Evolutionary conservation across 2,329 filamentous ascomycete genomes (phyloP).

Genomic region (Fusarium virguliforme): DNA sequence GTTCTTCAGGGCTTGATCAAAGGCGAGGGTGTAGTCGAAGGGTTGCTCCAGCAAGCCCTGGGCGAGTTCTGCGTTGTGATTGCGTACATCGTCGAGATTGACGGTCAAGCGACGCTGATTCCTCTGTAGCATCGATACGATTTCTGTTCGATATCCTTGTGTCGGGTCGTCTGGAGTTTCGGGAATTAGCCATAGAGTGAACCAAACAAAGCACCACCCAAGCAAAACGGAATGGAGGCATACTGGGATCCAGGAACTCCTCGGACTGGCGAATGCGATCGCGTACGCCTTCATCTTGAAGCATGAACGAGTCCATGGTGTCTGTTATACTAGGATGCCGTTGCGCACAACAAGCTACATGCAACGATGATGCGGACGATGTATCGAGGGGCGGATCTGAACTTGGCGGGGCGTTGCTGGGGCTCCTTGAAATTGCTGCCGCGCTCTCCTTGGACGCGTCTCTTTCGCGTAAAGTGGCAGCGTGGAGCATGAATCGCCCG

Average conservation of each 20-base stretch:
- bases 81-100: slow-evolving; percentile 91
- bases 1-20: slow-evolving; percentile 91
- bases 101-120: slow-evolving; percentile 77
- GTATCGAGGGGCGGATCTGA: slow-evolving; percentile 35
- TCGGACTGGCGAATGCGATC: slow-evolving; percentile 89
- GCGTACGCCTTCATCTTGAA: slow-evolving; percentile 87
- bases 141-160: slow-evolving; percentile 87
- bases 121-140: slow-evolving; percentile 82
- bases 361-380: slow-evolving; percentile 25
- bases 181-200: slow-evolving; percentile 29
- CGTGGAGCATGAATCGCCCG: neutral
- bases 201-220: neutral
- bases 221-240: slow-evolving; percentile 51
- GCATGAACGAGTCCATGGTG: slow-evolving; percentile 80
- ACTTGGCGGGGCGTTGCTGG: slow-evolving; percentile 41
- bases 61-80: slow-evolving; percentile 88
- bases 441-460: slow-evolving; percentile 44
- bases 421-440: slow-evolving; percentile 37
- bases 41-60: slow-evolving; percentile 84
- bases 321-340: slow-evolving; percentile 25
- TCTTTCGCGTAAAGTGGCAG: slow-evolving; percentile 51
- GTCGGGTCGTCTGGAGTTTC: slow-evolving; percentile 62
- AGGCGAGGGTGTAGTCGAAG: slow-evolving; percentile 90
- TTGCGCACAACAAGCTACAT: slow-evolving; percentile 24
- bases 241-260: slow-evolving; percentile 95